A percentile compares a stretch with the other conserved stretches of the same genome.
Conservation (phyloP, 202 grass and related monocot species). For the Eragrostis tef region DNA sequence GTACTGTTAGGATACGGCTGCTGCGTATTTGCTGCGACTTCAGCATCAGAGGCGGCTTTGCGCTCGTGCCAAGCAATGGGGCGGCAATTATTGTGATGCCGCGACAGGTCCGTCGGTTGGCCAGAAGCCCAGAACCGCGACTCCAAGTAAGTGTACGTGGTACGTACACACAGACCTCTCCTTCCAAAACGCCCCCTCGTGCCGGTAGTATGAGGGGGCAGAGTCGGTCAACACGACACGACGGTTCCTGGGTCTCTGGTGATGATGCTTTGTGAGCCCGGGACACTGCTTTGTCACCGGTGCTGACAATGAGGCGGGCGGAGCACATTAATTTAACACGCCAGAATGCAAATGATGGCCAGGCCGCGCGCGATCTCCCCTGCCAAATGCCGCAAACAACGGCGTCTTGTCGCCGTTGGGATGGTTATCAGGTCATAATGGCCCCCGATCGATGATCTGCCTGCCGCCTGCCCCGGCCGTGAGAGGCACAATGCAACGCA, state of each 20-base stretch:
- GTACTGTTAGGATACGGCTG: background rate
- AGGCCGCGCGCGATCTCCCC: constrained; percentile 8
- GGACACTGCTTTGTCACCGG: constrained; percentile 2
- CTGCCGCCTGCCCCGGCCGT: background rate
- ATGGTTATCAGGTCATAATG: constrained; percentile 57
- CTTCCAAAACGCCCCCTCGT: constrained; percentile 32
- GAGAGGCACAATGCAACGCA: constrained; percentile 63
- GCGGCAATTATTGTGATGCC: constrained; percentile 37
- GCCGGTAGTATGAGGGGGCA: background rate
- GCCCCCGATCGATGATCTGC: constrained; percentile 34
- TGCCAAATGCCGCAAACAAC: background rate
- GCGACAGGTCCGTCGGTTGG: constrained; percentile 52
- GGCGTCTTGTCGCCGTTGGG: constrained; percentile 47
- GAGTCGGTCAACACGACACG: constrained; percentile 17
- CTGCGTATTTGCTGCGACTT: constrained; percentile 51
- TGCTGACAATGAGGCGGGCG: constrained; percentile 29
- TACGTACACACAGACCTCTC: background rate
- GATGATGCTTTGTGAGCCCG: constrained; percentile 11
- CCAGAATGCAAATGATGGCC: constrained; percentile 6
- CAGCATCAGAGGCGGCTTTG: constrained; percentile 39
- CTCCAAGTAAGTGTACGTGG: constrained; percentile 41
- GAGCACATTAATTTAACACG: background rate
- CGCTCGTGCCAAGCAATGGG: constrained; percentile 42
- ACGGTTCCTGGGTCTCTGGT: background rate
- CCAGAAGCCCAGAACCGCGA: constrained; percentile 46